Percentiles rank a stretch among this genome's conserved stretches.
phyloP scores from a whole-genome alignment of 768 basidiomycete species.

The Roridomyces roridus region DNA sequence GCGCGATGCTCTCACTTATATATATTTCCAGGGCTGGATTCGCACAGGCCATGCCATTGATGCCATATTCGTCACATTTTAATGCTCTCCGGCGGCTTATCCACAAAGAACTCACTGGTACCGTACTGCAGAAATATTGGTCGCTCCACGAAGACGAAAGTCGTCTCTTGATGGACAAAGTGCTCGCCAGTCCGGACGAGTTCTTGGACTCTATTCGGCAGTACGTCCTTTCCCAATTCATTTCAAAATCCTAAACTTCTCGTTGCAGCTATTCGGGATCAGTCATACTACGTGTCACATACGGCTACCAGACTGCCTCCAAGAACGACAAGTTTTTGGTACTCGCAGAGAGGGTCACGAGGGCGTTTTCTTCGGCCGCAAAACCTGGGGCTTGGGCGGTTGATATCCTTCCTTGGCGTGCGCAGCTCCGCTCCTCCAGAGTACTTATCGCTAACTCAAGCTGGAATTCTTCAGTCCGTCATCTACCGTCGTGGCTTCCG shows the following conservation, averaged over 20 bases:
- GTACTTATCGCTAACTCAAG: constrained; percentile 3
- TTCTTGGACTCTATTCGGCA: too few species aligned
- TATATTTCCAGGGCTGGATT: too few species aligned
- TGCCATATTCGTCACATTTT: constrained; percentile 8
- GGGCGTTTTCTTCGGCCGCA: constrained; percentile 26
- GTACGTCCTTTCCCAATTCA: constrained; percentile 6
- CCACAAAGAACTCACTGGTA: constrained; percentile 2
- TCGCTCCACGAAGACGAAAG: not conserved
- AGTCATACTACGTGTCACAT: constrained; percentile 25
- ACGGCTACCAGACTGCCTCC: constrained; percentile 24
- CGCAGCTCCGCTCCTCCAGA: not conserved
- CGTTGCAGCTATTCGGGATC: constrained; percentile 20
- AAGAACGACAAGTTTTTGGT: constrained; percentile 25
- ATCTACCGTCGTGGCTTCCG: constrained; percentile 36
- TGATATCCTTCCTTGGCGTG: constrained; percentile 24
- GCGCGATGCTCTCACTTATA: too few species aligned
- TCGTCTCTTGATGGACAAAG: too few species aligned
- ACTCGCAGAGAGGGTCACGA: constrained; percentile 31
- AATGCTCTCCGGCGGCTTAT: not conserved
- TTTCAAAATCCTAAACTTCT: too few species aligned
- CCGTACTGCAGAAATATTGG: not conserved
- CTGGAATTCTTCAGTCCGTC: too few species aligned
- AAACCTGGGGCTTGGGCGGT: constrained; percentile 26
- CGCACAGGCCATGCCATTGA: not conserved
- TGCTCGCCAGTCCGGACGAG: too few species aligned